Base-by-base conservation (phyloP, 345 rosid species). In the Acer saccharum region DNA sequence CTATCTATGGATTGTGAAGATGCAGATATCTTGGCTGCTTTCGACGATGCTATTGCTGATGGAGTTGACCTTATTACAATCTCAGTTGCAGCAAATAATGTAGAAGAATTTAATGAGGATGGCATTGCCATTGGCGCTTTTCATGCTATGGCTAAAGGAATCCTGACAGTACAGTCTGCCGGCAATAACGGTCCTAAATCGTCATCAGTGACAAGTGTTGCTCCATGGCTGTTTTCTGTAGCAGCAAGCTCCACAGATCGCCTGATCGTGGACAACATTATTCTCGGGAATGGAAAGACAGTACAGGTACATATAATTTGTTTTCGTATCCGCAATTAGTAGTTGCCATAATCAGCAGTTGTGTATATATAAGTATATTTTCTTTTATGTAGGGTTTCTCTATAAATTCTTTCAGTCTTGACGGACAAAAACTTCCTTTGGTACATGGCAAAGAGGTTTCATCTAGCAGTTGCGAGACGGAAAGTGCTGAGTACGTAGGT, bases 181-280 rank as follows among this genome's bases (percentile, higher is more conserved):
- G 88, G 88, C 39, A 89, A 89, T 35, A 0, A 0, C 2, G 87
- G 88, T 63, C 79, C 78, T 0, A 0, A 0, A 1, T 0, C 23
- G 0, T 13, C 0, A 0, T 0, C 75, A 5, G 46, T 69, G 1
- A 0, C 8, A 0, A 77, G 86, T 6, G 72, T 80, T 6, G 80
- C 93, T 8, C 92, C 89, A 7, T 90, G 94, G 92, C 12, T 84
- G 4, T 62, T 90, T 44, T 18, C 83, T 0, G 89, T 86, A 13
- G 90, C 88, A 66, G 90, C 89, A 21, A 88, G 90, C 70, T 79
- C 25, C 54, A 88, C 73, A 0, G 89, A 90, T 84, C 88, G 90
- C 18, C 20, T 1, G 9, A 29, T 88, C 63, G 2, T 75, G n/a
- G 77, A 76, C 69, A 83, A 82, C 35, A 78, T 86, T 72, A 82